Conservation (phyloP, 257 asterid genomes). For the Capsicum chinense region DNA sequence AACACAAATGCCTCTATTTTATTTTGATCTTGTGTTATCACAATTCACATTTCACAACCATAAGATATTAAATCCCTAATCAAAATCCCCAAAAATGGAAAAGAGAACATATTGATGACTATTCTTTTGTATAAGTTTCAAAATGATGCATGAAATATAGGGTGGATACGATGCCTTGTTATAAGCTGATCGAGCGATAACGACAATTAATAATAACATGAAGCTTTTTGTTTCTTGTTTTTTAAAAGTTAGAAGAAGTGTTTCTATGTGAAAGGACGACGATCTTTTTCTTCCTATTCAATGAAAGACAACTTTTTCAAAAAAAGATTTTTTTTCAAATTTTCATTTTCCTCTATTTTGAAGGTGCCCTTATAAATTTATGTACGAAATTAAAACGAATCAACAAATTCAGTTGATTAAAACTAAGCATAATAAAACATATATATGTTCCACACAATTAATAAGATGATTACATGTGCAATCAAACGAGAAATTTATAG, state of each 20-base stretch:
- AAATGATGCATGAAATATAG: neutral
- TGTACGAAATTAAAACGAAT: neutral
- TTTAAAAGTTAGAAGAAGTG: no score
- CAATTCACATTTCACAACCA: neutral
- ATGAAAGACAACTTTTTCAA: no score
- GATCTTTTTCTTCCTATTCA: no score
- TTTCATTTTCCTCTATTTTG: no score
- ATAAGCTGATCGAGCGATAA: no score
- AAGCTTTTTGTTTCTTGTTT: no score
- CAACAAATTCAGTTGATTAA: neutral
- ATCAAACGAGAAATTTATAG: neutral
- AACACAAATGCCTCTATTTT: slow-evolving; percentile 20
- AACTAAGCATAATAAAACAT: neutral
- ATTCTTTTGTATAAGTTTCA: neutral
- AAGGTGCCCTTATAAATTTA: neutral
- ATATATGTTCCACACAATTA: neutral
- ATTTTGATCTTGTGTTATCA: neutral
- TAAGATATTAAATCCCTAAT: neutral
- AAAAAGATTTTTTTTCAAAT: no score
- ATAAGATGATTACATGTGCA: neutral
- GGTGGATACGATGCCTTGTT: neutral
- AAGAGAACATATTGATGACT: neutral
- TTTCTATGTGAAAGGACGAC: no score
- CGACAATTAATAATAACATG: no score
- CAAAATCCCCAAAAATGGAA: neutral